A percentile compares a stretch with the other conserved stretches of the same genome.
Conservation (phyloP, 2,329 filamentous ascomycete genomes). For the Davidsoniella neocaledoniae region DNA sequence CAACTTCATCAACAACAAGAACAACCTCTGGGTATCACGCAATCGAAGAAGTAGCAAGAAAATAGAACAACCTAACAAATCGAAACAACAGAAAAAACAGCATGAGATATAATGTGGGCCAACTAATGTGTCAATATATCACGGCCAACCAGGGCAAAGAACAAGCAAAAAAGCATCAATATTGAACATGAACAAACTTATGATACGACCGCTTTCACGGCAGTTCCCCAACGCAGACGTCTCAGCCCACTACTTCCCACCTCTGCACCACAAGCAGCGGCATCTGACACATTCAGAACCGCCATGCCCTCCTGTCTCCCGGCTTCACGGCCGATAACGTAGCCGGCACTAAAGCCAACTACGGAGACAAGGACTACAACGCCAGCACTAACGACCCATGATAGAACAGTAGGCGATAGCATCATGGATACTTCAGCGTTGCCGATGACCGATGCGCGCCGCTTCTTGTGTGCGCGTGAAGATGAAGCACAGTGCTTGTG, state of each 20-base stretch:
- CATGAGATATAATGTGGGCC: not conserved
- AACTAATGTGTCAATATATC: too few relatives aligned
- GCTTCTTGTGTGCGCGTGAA: conserved; percentile 17
- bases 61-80: not conserved
- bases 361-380: conserved; percentile 52
- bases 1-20: not conserved
- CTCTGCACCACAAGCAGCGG: conserved; percentile 34
- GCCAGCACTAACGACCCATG: conserved; percentile 49
- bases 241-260: conserved; percentile 36
- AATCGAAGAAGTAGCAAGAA: conserved; percentile 2
- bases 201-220: conserved; percentile 30
- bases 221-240: conserved; percentile 35
- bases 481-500: not conserved
- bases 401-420: conserved; percentile 43
- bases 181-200: not conserved
- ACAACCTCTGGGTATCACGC: conserved; percentile 8
- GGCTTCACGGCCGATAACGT: conserved; percentile 50
- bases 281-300: conserved; percentile 21
- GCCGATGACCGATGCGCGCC: conserved; percentile 24
- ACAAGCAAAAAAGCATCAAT: not conserved
- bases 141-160: too few relatives aligned
- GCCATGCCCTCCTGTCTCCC: conserved; percentile 36
- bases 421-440: conserved; percentile 21
- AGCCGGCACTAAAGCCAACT: conserved; percentile 52
- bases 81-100: not conserved